Conservation (phyloP, 2,329 filamentous ascomycete genomes). For the Apiospora kogelbergensis region DNA sequence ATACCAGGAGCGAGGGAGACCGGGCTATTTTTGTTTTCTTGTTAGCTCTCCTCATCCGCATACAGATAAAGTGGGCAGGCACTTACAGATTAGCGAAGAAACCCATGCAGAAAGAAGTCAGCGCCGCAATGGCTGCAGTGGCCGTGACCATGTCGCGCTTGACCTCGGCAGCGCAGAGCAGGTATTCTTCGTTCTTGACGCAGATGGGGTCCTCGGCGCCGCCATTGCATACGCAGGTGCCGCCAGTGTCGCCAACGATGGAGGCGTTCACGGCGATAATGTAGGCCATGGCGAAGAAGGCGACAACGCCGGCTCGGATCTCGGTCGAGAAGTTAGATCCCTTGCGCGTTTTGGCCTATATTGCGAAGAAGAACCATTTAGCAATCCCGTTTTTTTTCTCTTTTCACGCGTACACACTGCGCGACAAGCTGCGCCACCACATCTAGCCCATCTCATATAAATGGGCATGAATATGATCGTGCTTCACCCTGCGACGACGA, state of each 20-base stretch:
- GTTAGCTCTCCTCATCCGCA: background rate
- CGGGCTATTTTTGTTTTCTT: constrained; percentile 43
- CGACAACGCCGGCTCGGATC: constrained; percentile 77
- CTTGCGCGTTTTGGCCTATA: constrained; percentile 67
- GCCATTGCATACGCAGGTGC: constrained; percentile 71
- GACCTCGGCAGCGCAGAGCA: constrained; percentile 62
- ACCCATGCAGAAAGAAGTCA: constrained; percentile 83
- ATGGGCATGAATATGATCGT: background rate
- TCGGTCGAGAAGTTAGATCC: constrained; percentile 81
- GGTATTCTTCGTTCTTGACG: constrained; percentile 55
- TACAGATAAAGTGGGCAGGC: too few relatives aligned
- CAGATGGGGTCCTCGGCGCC: constrained; percentile 53
- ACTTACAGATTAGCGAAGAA: constrained; percentile 72
- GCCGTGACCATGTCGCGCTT: constrained; percentile 81
- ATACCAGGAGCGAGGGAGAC: constrained; percentile 73
- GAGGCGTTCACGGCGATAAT: constrained; percentile 32
- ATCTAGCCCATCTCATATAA: background rate
- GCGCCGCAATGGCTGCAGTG: constrained; percentile 77
- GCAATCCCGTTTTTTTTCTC: constrained; percentile 4
- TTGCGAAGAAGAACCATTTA: background rate
- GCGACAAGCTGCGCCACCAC: background rate
- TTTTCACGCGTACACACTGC: background rate
- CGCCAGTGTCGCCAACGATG: constrained; percentile 30
- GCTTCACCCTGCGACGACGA: background rate
- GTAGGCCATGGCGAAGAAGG: constrained; percentile 68